Base-by-base conservation (phyloP, 495 filamentous ascomycete species). In the Rostrohypoxylon terebratum region DNA sequence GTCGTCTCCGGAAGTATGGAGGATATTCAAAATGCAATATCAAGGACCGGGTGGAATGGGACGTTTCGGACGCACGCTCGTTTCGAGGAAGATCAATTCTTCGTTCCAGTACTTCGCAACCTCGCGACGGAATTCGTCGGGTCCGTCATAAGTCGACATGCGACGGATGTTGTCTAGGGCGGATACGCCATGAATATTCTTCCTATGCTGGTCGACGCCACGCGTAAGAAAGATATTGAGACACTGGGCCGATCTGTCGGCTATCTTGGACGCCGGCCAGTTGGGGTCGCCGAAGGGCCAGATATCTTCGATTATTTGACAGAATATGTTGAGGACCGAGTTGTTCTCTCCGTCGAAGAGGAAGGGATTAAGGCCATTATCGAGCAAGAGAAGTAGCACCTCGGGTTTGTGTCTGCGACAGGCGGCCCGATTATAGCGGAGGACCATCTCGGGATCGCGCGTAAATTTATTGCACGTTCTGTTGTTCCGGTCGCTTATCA, bases 281-380 rank as follows among this genome's bases (percentile, higher is more conserved):
- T 59, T n/a, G 5, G 54, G 55, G 5, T 65, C 54, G 4, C 38
- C 45, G 11, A 50, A 42, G 11, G 55, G 66, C 55, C 55, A 51
- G 13, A 34, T 44, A 4, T 16, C 51, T 11, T 62, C 59, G 16
- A 70, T 63, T n/a, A 18, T 55, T 20, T 65, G 34, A 40, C 63
- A 68, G 55, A 68, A 70, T 58, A 69, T 70, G 16, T 53, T 68
- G 10, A 73, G 21, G 7, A 73, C 48, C 28, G 71, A 61, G 38
- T 73, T 70, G 38, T 66, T 66, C 8, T 58, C 5, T 31, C 62
- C 48, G 21, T 70, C 71, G 16, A 23, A 55, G 16, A 45, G 16
- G n/a, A 38, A 13, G 13, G 21, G 14, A 47, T 55, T 28, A 0
- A 65, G 38, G 48, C 59, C 60, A 1, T 3, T 21, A 25, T 51